phyloP scores from a whole-genome alignment of 345 rosid genomes.

The Syzygium aromaticum region DNA sequence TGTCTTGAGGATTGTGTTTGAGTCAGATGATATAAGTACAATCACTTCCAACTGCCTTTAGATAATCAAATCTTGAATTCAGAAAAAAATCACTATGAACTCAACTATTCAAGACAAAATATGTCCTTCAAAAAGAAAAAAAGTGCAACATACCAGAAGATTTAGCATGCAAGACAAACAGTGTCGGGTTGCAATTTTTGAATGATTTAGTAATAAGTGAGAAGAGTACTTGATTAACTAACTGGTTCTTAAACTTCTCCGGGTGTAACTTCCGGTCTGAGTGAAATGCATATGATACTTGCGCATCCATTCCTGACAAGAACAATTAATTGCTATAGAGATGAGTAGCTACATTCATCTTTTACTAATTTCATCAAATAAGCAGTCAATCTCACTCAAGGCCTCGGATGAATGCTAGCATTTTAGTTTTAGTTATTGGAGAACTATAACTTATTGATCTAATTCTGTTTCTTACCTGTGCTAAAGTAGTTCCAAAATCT shows the following conservation, averaged over 20 bases:
- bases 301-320: slow-evolving; percentile 68
- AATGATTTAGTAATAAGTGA: not conserved
- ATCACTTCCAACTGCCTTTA: not conserved
- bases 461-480: slow-evolving; percentile 42
- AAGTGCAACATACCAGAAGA: not conserved
- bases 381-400: not conserved
- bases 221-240: slow-evolving; percentile 44
- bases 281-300: slow-evolving; percentile 71
- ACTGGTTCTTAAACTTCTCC: slow-evolving; percentile 60
- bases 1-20: not conserved
- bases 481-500: slow-evolving; percentile 88
- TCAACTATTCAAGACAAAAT: not conserved
- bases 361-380: not conserved
- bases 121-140: not conserved
- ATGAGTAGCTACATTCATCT: not conserved
- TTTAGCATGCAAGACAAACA: not conserved
- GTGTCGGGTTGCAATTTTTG: not conserved
- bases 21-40: not conserved
- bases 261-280: slow-evolving; percentile 57
- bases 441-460: not conserved
- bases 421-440: not conserved
- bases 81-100: not conserved
- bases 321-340: not conserved
- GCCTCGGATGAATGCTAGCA: not conserved
- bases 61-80: not conserved